Evolutionary conservation across 306 rosid species (phyloP).

Genomic region (Cucumis melo): DNA sequence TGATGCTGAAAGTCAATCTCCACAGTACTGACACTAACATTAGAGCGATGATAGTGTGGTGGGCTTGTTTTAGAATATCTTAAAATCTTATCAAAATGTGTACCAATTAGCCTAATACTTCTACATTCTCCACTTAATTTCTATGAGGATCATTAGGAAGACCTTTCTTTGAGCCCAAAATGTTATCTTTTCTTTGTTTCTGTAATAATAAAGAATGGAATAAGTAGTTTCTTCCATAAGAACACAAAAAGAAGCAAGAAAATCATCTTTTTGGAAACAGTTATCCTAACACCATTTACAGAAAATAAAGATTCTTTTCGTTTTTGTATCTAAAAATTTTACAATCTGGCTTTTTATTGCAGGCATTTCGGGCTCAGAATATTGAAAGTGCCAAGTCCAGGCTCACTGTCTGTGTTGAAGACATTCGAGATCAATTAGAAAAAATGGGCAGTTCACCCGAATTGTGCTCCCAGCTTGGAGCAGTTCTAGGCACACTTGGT

Average conservation of each 20-base stretch:
- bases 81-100: not conserved
- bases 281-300: not conserved
- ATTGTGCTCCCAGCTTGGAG: slow-evolving; percentile 95
- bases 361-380: slow-evolving; percentile 95
- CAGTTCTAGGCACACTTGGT: slow-evolving; percentile 96
- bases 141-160: not conserved
- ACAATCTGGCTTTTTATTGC: slow-evolving; percentile 6
- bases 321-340: not conserved
- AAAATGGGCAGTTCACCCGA: slow-evolving; percentile 62
- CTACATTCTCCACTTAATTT: not conserved
- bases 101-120: not conserved
- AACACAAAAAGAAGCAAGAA: not conserved
- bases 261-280: not conserved
- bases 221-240: not conserved
- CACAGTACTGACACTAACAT: not conserved
- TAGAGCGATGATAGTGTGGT: not conserved
- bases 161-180: not conserved
- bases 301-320: not conserved
- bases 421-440: slow-evolving; percentile 62
- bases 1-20: not conserved
- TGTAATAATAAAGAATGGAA: not conserved
- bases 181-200: not conserved
- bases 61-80: not conserved
- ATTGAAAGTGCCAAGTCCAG: slow-evolving; percentile 91
- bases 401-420: slow-evolving; percentile 71